Evolutionary conservation across 2,329 filamentous ascomycete species (phyloP), one percentile per base, ranked within the genome.

Genomic region (Pestalotiopsis sp.): DNA sequence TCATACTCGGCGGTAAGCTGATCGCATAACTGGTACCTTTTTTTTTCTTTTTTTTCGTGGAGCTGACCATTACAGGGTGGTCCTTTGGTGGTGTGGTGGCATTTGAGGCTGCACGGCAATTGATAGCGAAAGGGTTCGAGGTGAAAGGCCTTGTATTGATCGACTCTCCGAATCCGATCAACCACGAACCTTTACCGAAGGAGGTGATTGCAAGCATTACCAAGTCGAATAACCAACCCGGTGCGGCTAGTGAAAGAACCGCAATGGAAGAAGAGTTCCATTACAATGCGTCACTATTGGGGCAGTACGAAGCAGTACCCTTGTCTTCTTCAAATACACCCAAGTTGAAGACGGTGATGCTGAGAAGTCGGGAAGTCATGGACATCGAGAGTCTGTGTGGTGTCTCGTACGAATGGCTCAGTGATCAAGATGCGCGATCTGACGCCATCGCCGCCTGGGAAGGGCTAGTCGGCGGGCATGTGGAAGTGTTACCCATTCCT

Each of bases 61-160:
- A 36, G 59, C 13, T 62, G 59, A 23, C 57, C 17, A 59, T 6
- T 31, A 2, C 84, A 68, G 88, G 88, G n/a, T 90, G 87, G 88
- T 89, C 85, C 17, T 86, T 86, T 4, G 88, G 88, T 41, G 87
- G 87, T 12, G 85, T 88, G 56, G 83, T 85, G 65, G 86, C 87
- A 14, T 89, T 83, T 71, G 84, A 87, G 67, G 81, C 80, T 3
- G 81, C 82, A 2, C 78, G 78, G 14, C 78, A 81, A 31, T 75
- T 85, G 7, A 77, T 80, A 27, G 74, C 77, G 36, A 73, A 78
- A 36, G 81, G 81, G 4, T 78, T 82, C 64, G 74, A 72, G 31
- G 80, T 83, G 23, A 76, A 78, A 23, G 78, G 79, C 12, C 73
- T 84, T 12, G 74, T 85, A 11, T 76, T 85, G 14, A 78, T 85